Base-by-base conservation (phyloP, 495 filamentous ascomycete genomes). In the Elasticomyces elasticus region DNA sequence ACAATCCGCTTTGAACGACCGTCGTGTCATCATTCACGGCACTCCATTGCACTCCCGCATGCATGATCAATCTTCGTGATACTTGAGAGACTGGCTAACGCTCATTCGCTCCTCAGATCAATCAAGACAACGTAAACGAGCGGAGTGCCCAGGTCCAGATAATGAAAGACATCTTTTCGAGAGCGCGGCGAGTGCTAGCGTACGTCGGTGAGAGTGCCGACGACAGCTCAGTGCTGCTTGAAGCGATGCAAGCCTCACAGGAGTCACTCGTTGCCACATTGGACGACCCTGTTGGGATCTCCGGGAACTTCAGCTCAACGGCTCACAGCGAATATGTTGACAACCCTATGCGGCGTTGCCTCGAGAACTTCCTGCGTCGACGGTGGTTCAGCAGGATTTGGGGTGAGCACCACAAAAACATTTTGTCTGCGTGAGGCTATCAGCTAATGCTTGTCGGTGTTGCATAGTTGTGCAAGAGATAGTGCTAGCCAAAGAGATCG, bases 161-260 rank as follows among this genome's bases (percentile, higher is more conserved):
- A 33, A 64, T 64, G 62, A 23, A 17, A 12, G 26, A 44, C 0
- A 53, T 64, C 10, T 64, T 55, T 27, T 46, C 23, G 12, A 23
- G 26, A 11, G 61, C 61, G 3, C n/a, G 20, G 22, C 24, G 40
- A 20, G 59, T 62, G 27, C 20, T 62, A 4, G 51, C 48, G 19
- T 64, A 54, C 54, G 27, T 64, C 4, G 61, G 61, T 47, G 41
- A 17, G 5, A 31, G 7, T 15, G 48, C 48, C 10, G 28, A 51
- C n/a, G 28, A 37, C 13, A 51, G 48, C 28, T 9, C 27, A 17
- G 35, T 40, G 13, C 35, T 40, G 13, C 13, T 40, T 5, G 35
- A 40, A 3, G 4, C 35, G 2, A 17, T 40, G 12, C 15, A 17
- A 40, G 35, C 4, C 12, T 40, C 3, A 12, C 15, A 3, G 35